These are phyloP conservation scores for Aureobasidium sp. DNA, from an alignment of 2,329 filamentous ascomycete genomes.

Conservation along the genomic window DNA sequence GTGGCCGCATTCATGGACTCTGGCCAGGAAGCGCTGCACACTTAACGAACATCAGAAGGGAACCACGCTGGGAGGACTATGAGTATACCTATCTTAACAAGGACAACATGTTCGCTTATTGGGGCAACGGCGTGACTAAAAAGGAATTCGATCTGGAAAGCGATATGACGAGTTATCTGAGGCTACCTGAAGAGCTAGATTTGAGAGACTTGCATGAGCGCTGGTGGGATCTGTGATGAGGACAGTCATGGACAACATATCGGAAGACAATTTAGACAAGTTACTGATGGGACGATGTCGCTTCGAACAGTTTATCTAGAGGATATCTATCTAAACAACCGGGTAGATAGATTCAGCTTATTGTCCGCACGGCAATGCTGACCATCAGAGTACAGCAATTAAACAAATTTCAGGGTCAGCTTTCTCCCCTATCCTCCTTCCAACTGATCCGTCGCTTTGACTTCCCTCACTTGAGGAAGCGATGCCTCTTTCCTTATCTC, in stretches of 20 bases:
- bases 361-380: no score
- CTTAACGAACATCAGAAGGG: conserved; percentile 48
- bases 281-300: no score
- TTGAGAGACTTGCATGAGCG: conserved; percentile 56
- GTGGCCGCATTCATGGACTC: conserved; percentile 55
- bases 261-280: background rate
- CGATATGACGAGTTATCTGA: conserved; percentile 58
- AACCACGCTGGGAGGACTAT: conserved; percentile 52
- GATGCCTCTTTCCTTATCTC: background rate
- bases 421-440: background rate
- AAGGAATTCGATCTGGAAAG: conserved; percentile 46
- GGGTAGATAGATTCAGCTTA: no score
- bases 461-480: background rate
- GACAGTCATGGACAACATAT: no score
- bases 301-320: no score
- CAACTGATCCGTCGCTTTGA: no score
- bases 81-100: conserved; percentile 41
- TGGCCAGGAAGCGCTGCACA: conserved; percentile 63
- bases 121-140: conserved; percentile 58
- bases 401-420: no score
- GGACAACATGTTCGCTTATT: conserved; percentile 50
- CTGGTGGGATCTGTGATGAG: conserved; percentile 41
- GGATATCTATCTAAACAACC: no score
- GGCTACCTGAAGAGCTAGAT: conserved; percentile 46
- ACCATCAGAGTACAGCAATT: no score